A percentile compares a stretch with the other conserved stretches of the same genome.
Evolutionary conservation across 257 asterid species (phyloP).

Genomic region (Catharanthus roseus): DNA sequence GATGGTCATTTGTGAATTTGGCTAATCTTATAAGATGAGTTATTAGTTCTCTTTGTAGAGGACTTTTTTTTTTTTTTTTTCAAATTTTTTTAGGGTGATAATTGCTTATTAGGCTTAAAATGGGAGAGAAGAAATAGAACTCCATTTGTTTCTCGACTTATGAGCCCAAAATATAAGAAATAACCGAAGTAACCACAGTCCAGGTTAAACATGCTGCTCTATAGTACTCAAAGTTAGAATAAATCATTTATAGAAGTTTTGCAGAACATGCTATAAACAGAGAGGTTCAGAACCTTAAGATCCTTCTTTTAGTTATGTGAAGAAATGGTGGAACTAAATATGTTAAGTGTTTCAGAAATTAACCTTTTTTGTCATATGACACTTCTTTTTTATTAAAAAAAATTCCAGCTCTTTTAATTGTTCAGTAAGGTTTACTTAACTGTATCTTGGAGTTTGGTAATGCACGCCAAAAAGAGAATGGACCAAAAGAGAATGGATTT

Average conservation of each 20-base stretch:
- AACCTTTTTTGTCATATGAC: background rate
- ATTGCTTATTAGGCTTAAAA: background rate
- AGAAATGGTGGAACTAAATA: background rate
- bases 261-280: background rate
- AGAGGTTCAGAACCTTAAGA: background rate
- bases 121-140: background rate
- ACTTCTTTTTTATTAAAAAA: background rate
- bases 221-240: background rate
- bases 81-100: background rate
- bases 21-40: background rate
- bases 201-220: background rate
- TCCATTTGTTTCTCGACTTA: background rate
- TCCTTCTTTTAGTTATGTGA: too few relatives aligned
- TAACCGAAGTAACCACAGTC: background rate
- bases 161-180: background rate
- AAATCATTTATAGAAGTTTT: background rate
- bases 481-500: too few relatives aligned
- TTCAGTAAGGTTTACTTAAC: background rate
- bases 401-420: background rate
- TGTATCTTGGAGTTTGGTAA: background rate
- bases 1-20: background rate
- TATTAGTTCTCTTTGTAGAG: background rate
- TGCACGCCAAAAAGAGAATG: background rate
- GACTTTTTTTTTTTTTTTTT: too few relatives aligned
- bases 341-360: background rate